These are phyloP conservation scores for Neophaeococcomyces mojaviensis DNA, from an alignment of 2,329 filamentous ascomycete species.

Conservation along the genomic window DNA sequence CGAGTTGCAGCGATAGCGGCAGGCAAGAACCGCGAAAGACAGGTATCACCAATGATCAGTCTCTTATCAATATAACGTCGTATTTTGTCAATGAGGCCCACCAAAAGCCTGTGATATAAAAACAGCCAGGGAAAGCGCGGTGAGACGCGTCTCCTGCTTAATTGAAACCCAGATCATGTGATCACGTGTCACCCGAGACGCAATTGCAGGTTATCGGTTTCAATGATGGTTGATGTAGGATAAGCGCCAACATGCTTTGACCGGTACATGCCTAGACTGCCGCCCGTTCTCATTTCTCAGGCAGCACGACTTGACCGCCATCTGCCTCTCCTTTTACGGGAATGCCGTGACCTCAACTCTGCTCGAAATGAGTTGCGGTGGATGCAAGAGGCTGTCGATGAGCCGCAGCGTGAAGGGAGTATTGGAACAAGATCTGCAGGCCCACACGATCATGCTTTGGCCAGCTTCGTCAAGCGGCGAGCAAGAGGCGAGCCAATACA, in stretches of 20 bases:
- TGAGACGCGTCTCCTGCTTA: not conserved
- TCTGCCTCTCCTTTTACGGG: constrained; percentile 35
- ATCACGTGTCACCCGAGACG: too few species aligned
- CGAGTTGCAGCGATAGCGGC: too few species aligned
- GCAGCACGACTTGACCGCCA: constrained; percentile 31
- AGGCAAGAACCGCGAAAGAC: too few species aligned
- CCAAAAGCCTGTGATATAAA: too few species aligned
- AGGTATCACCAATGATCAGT: too few species aligned
- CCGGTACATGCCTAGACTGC: constrained; percentile 36
- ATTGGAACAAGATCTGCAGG: not conserved
- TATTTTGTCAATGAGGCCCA: too few species aligned
- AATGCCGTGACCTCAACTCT: constrained; percentile 37
- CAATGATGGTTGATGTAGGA: too few species aligned
- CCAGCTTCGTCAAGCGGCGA: constrained; percentile 34
- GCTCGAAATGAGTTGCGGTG: constrained; percentile 42
- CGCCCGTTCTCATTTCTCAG: constrained; percentile 29
- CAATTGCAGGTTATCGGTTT: too few species aligned
- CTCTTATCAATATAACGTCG: too few species aligned
- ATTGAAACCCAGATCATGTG: not conserved
- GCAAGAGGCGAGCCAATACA: constrained; percentile 70
- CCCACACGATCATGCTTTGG: not conserved
- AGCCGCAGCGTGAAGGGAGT: not conserved
- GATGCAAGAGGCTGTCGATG: constrained; percentile 33
- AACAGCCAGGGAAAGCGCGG: not conserved
- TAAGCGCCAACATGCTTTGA: not conserved